phyloP scores from a whole-genome alignment of 2,329 filamentous ascomycete genomes.

The Colletotrichum lini region DNA sequence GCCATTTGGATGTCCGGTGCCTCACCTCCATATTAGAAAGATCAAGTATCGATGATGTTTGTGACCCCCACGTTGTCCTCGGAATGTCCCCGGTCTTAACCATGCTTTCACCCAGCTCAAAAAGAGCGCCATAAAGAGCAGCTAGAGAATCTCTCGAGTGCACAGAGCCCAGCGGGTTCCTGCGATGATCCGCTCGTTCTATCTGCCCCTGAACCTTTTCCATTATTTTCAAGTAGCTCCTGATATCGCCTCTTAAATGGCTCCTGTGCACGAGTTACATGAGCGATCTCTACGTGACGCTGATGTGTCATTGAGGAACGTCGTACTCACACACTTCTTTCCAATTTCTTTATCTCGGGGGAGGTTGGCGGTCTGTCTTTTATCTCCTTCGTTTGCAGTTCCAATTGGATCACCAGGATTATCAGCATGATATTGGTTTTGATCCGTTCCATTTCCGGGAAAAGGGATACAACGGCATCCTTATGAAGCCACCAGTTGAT shows the following conservation, averaged over 20 bases:
- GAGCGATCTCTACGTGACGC: too few relatives aligned
- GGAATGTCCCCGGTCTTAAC: neutral
- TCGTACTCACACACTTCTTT: neutral
- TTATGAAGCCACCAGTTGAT: constrained; percentile 17
- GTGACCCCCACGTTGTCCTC: too few relatives aligned
- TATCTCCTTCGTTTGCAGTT: neutral
- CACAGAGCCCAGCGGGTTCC: too few relatives aligned
- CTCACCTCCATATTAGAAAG: neutral
- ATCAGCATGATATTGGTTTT: constrained; percentile 1
- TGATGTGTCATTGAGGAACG: rapidly evolving
- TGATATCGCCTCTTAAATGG: neutral
- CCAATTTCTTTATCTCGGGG: too few relatives aligned
- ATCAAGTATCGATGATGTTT: too few relatives aligned
- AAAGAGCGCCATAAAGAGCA: neutral
- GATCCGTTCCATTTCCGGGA: constrained; percentile 5
- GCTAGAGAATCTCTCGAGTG: rapidly evolving
- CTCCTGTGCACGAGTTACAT: too few relatives aligned
- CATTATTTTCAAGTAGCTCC: neutral
- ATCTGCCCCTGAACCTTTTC: neutral
- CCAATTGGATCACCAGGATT: neutral
- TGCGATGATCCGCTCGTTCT: neutral
- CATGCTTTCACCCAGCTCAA: neutral
- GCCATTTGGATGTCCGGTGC: neutral
- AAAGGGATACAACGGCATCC: neutral
- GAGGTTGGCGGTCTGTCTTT: neutral